phyloP scores from a whole-genome alignment of 2,329 filamentous ascomycete genomes.

The Colletotrichum tropicicola region DNA sequence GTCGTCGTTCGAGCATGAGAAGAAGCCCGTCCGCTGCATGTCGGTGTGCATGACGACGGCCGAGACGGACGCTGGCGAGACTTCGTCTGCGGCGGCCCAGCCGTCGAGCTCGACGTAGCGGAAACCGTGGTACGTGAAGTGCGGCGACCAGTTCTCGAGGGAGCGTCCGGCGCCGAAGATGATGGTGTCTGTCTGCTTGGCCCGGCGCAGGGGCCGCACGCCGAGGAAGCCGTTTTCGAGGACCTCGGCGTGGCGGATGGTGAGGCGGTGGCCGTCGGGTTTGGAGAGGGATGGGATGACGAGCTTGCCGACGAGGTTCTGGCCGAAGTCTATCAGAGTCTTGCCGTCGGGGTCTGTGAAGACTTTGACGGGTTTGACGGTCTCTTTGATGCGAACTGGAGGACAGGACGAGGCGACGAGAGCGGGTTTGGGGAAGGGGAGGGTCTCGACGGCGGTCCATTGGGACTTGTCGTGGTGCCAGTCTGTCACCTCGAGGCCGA shows the following conservation, averaged over 20 bases:
- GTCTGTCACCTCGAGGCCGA: conserved; percentile 35
- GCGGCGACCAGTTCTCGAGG: conserved; percentile 47
- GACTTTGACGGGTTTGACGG: conserved; percentile 38
- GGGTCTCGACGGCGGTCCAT: conserved; percentile 40
- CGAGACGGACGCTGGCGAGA: conserved; percentile 29
- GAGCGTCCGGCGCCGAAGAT: conserved; percentile 35
- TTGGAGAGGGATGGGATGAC: conserved; percentile 42
- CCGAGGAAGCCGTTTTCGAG: conserved; percentile 57
- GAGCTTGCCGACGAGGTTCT: conserved; percentile 64
- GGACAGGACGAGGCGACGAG: conserved; percentile 51
- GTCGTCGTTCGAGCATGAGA: conserved; percentile 58
- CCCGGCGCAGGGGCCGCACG: conserved; percentile 50
- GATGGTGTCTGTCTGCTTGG: conserved; percentile 51
- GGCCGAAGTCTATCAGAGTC: conserved; percentile 63
- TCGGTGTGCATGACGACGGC: conserved; percentile 58
- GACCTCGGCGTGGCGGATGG: conserved; percentile 63
- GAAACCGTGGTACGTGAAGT: conserved; percentile 64
- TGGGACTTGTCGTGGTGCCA: conserved; percentile 37
- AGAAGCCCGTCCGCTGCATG: conserved; percentile 57
- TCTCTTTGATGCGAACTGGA: conserved; percentile 50
- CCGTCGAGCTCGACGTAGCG: conserved; percentile 58
- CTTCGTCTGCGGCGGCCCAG: conserved; percentile 42
- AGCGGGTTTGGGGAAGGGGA: conserved; percentile 38
- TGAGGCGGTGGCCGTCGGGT: conserved; percentile 49
- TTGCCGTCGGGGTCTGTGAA: conserved; percentile 49